Percentiles rank a stretch among this genome's conserved stretches.
Conservation (phyloP, 2,329 filamentous ascomycete genomes). For the Mollisia scopiformis region DNA sequence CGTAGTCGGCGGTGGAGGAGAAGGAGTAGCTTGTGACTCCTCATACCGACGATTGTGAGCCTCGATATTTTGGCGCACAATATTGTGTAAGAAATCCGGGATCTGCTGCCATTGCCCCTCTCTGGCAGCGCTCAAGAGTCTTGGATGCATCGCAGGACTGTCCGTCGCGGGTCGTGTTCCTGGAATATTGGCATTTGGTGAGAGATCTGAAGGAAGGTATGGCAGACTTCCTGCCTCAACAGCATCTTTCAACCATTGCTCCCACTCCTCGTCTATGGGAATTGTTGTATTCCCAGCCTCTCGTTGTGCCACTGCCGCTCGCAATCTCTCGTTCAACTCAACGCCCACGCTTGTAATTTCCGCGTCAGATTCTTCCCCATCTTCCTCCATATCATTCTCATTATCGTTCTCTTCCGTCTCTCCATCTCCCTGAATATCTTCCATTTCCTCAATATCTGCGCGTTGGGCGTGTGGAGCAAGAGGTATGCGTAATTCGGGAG, state of each 20-base stretch:
- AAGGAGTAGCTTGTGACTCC: conserved; percentile 14
- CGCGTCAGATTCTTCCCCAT: conserved; percentile 54
- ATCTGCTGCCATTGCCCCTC: conserved; percentile 60
- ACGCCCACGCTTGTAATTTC: conserved; percentile 63
- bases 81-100: conserved; percentile 56
- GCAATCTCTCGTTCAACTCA: conserved; percentile 65
- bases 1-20: conserved; percentile 11
- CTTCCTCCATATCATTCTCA: conserved; percentile 43
- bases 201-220: conserved; percentile 39
- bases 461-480: conserved; percentile 18
- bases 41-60: conserved; percentile 24
- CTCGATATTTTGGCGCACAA: conserved; percentile 45
- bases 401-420: conserved; percentile 36
- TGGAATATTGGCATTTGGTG: conserved; percentile 36
- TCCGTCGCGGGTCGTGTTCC: conserved; percentile 39
- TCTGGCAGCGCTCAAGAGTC: conserved; percentile 58
- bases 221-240: conserved; percentile 64
- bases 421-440: conserved; percentile 40
- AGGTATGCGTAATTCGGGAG: conserved; percentile 42
- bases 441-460: conserved; percentile 35
- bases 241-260: conserved; percentile 74
- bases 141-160: conserved; percentile 46
- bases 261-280: conserved; percentile 72
- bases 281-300: conserved; percentile 61
- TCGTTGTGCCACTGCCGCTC: conserved; percentile 63